Conservation (phyloP, 441 rosid genomes). For the Euphorbia celastroides region DNA sequence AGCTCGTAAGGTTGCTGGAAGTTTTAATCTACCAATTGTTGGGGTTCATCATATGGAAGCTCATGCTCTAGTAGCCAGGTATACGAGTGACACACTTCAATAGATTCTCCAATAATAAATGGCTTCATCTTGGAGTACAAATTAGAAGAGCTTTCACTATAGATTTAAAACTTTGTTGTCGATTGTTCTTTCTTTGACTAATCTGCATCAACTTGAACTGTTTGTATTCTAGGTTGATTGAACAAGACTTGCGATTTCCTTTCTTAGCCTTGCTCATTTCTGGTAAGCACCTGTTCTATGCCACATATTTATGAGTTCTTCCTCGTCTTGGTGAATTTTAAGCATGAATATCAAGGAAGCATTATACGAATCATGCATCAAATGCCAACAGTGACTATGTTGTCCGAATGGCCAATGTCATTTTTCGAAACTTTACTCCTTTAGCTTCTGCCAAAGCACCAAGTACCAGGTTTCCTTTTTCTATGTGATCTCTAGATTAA, state of each 20-base stretch:
- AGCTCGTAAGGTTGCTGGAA: slow-evolving; percentile 73
- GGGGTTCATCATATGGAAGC: slow-evolving; percentile 98
- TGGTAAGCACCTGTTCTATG: slow-evolving; percentile 36
- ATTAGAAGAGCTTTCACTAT: neutral
- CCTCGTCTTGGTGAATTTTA: slow-evolving; percentile 1
- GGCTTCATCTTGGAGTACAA: neutral
- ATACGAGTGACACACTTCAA: slow-evolving; percentile 9
- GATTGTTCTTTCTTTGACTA: neutral
- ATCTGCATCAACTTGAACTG: slow-evolving; percentile 4
- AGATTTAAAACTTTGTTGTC: neutral
- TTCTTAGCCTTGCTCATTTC: slow-evolving; percentile 91
- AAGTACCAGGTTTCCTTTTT: neutral
- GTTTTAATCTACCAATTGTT: slow-evolving; percentile 61
- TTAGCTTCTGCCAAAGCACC: neutral
- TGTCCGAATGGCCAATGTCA: neutral
- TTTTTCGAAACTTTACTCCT: neutral
- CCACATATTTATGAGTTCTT: neutral
- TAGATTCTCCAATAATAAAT: slow-evolving; percentile 3
- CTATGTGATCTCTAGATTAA: neutral
- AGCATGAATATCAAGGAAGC: neutral
- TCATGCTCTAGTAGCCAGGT: slow-evolving; percentile 95
- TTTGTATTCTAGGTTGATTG: slow-evolving; percentile 46
- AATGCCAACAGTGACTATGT: neutral
- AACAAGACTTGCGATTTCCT: slow-evolving; percentile 77
- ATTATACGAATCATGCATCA: neutral